A percentile compares a stretch with the other conserved stretches of the same genome.
These are phyloP conservation scores for Xylaria acuta DNA, from an alignment of 495 filamentous ascomycete species.

Conservation along the genomic window DNA sequence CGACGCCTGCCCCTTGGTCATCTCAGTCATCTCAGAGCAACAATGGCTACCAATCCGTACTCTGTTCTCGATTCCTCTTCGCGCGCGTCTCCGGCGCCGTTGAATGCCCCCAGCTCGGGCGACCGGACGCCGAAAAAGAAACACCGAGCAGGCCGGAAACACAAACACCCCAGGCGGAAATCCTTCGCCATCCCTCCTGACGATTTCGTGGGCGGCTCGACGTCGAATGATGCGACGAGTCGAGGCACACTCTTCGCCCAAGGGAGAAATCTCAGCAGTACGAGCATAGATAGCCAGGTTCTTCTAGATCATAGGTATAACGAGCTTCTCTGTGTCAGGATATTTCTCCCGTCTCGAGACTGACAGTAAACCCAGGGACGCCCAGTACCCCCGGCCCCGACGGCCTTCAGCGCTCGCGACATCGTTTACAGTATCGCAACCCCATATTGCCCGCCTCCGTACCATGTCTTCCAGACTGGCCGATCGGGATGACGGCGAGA, in stretches of 20 bases:
- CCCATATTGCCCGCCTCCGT: constrained; percentile 43
- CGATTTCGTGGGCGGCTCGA: constrained; percentile 47
- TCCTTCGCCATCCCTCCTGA: constrained; percentile 64
- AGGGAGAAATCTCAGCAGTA: constrained; percentile 69
- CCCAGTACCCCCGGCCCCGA: constrained; percentile 71
- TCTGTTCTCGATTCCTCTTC: constrained; percentile 34
- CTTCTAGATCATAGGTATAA: constrained; percentile 81
- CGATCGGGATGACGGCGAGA: constrained; percentile 52
- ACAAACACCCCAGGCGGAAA: constrained; percentile 66
- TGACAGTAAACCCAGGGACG: constrained; percentile 58
- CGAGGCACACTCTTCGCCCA: constrained; percentile 64
- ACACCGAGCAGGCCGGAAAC: constrained; percentile 58
- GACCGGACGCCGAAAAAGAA: constrained; percentile 44
- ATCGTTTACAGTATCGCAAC: constrained; percentile 46
- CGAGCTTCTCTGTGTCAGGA: not conserved
- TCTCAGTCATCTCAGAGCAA: not conserved
- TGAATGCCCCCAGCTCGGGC: constrained; percentile 30
- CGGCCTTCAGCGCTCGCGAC: constrained; percentile 58
- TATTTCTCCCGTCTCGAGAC: not conserved
- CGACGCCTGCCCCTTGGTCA: not conserved
- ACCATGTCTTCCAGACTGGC: constrained; percentile 26
- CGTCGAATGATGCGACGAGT: constrained; percentile 41
- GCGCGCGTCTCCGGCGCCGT: constrained; percentile 26
- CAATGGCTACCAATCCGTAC: constrained; percentile 41
- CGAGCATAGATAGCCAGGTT: constrained; percentile 81